A percentile compares a stretch with the other conserved stretches of the same genome.
Evolutionary conservation across 1,284 basidiomycete species (phyloP).

Genomic region (Wolfiporia cocos): DNA sequence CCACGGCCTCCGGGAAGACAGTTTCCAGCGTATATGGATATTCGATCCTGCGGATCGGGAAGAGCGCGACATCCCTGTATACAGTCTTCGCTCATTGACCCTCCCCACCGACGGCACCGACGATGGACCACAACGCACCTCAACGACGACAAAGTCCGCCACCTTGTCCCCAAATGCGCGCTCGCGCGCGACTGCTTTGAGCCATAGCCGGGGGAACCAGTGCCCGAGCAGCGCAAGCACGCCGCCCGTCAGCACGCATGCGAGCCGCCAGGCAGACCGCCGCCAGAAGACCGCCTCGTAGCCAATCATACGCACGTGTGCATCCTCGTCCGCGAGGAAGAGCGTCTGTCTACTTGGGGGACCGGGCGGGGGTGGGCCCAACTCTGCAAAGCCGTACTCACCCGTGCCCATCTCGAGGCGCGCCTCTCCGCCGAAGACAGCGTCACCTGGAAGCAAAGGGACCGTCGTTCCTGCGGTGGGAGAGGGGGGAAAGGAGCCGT

Average conservation of each 20-base stretch:
- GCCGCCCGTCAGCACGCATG: conserved; percentile 72
- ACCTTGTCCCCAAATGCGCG: conserved; percentile 75
- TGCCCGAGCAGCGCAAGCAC: conserved; percentile 80
- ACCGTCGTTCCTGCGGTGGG: conserved; percentile 42
- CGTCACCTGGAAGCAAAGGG: conserved; percentile 63
- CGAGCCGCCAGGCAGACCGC: conserved; percentile 65
- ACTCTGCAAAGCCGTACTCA: conserved; percentile 49
- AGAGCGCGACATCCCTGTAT: conserved; percentile 75
- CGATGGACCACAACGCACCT: conserved; percentile 49
- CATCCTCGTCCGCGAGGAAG: conserved; percentile 89
- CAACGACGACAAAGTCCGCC: conserved; percentile 80
- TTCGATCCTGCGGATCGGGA: conserved; percentile 58
- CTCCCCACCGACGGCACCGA: conserved; percentile 4
- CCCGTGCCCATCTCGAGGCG: conserved; percentile 75
- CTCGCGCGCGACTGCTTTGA: conserved; percentile 82
- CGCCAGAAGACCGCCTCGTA: conserved; percentile 70
- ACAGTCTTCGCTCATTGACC: conserved; percentile 51
- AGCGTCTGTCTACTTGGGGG: conserved; percentile 84
- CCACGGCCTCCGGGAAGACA: conserved; percentile 50
- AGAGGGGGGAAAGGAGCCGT: conserved; percentile 63
- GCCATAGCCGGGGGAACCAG: conserved; percentile 92
- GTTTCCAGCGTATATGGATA: conserved; percentile 79
- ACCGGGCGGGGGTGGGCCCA: conserved; percentile 65
- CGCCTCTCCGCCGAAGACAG: conserved; percentile 74
- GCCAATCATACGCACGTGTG: conserved; percentile 85